Base-by-base conservation (phyloP, 352 stramenopile species). In the Phytopythium vexans region DNA sequence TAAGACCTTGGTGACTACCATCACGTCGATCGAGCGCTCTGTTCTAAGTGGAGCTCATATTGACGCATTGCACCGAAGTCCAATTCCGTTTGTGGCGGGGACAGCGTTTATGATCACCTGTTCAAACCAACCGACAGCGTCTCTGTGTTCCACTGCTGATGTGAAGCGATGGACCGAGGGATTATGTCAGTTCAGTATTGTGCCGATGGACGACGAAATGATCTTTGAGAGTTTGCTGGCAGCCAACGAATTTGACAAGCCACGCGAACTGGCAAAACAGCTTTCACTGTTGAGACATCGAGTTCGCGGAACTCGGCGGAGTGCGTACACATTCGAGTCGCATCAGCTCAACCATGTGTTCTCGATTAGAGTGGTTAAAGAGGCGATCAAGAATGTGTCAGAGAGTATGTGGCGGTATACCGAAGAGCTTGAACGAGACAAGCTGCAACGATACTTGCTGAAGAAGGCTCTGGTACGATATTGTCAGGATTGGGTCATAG, bases 191-290 rank as follows among this genome's bases (percentile, higher is more conserved):
- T 69, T 84, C 42, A 12, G 54, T 6, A 6, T 82, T 6, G 37
- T 78, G 15, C 52, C 56, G 40, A 66, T 47, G 41, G 60, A 77
- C 27, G 33, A 49, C 6, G n/a, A 8, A 10, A 72, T 65, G 33
- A 52, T 80, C 12, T 4, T 84, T 2, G 64, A 80, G 34, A 64
- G 62, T 21, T 34, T 79, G 14, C 34, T 84, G 3, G n/a, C 54
- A 2, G 74, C 62, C 36, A 62, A 45, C 41, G 46, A 41, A 0
- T 82, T 80, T 47, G 47, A 48, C 4, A 35, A 52, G 1, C 37
- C 68, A 12, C 37, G 32, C 2, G 12, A 10, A 0, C 12, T 68
- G 1, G 44, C 70, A 1, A 69, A 64, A 8, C 52, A 63, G 37
- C 14, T 83, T 8, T 12, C 55, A 12, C 32, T 54, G 0, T 31